These are phyloP conservation scores for Acer yangbiense DNA, from an alignment of 345 rosid species.

Conservation along the genomic window DNA sequence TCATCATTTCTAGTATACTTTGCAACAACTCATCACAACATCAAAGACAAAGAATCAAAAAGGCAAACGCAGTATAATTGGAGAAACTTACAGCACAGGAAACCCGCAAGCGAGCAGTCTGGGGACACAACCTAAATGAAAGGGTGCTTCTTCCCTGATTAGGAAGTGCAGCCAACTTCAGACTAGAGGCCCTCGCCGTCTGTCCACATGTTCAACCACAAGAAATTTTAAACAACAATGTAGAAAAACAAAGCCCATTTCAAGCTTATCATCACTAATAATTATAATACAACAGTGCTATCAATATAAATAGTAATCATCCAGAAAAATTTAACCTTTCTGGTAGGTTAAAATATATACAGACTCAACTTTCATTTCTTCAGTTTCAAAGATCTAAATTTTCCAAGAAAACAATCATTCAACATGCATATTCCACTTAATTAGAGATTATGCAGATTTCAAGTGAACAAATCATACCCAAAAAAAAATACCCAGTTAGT, in stretches of 20 bases:
- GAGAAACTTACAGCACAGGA: slow-evolving; percentile 57
- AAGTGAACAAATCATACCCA: not conserved
- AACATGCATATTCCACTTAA: not conserved
- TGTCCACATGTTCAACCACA: slow-evolving; percentile 26
- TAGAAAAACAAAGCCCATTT: not conserved
- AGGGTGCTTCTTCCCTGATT: slow-evolving; percentile 41
- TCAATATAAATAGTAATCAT: not conserved
- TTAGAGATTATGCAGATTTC: not conserved
- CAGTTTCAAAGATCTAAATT: not conserved
- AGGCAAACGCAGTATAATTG: not conserved
- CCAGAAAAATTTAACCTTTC: not conserved
- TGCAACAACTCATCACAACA: not conserved
- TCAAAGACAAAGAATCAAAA: not conserved
- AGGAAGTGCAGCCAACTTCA: slow-evolving; percentile 31
- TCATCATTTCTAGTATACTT: not conserved
- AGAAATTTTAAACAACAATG: not conserved
- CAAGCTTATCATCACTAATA: too few species aligned
- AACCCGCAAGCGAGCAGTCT: slow-evolving; percentile 47
- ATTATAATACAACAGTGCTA: too few species aligned
- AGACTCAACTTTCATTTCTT: not conserved
- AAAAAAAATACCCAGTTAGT: not conserved
- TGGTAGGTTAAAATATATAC: not conserved
- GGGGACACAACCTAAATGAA: slow-evolving; percentile 34
- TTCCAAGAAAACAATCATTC: not conserved
- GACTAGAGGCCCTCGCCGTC: slow-evolving; percentile 36